Evolutionary conservation across 2,329 filamentous ascomycete genomes (phyloP).

Genomic region (Neonectria neomacrospora): DNA sequence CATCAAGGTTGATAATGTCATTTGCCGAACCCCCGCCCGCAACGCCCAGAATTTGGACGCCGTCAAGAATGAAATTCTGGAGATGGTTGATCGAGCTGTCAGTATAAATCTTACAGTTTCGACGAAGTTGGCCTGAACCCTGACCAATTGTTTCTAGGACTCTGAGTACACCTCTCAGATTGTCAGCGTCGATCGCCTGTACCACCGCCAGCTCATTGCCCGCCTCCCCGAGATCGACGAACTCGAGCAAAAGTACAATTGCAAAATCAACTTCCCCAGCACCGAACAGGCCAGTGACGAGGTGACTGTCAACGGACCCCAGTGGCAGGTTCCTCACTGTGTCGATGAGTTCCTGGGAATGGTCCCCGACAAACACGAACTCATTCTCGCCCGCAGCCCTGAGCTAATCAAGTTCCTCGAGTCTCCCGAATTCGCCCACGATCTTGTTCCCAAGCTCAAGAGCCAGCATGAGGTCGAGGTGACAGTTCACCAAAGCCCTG

Average conservation of each 20-base stretch:
- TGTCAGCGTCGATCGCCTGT: slow-evolving; percentile 92
- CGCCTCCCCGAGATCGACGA: slow-evolving; percentile 91
- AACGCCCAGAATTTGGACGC: slow-evolving; percentile 97
- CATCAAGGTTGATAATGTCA: slow-evolving; percentile 98
- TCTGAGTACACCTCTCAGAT: slow-evolving; percentile 96
- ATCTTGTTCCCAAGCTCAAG: slow-evolving; percentile 86
- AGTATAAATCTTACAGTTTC: slow-evolving; percentile 47
- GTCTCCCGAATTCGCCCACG: slow-evolving; percentile 81
- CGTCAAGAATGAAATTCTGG: slow-evolving; percentile 98
- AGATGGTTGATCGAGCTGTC: slow-evolving; percentile 97
- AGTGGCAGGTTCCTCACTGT: slow-evolving; percentile 97
- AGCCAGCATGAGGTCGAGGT: slow-evolving; percentile 92
- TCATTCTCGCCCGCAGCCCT: slow-evolving; percentile 81
- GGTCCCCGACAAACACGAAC: slow-evolving; percentile 95
- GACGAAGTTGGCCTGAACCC: background rate
- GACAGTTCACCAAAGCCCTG: slow-evolving; percentile 73
- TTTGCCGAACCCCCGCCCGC: slow-evolving; percentile 94
- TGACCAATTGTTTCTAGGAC: slow-evolving; percentile 65
- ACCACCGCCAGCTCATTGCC: slow-evolving; percentile 92
- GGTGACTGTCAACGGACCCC: slow-evolving; percentile 93
- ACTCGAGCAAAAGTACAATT: slow-evolving; percentile 99
- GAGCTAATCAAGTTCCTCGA: slow-evolving; percentile 84
- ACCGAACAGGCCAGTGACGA: slow-evolving; percentile 97
- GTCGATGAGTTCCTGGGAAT: slow-evolving; percentile 97
- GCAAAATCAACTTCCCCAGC: slow-evolving; percentile 98